Base-by-base conservation (phyloP, 2,329 filamentous ascomycete genomes). In the Ophiobolus disseminans region DNA sequence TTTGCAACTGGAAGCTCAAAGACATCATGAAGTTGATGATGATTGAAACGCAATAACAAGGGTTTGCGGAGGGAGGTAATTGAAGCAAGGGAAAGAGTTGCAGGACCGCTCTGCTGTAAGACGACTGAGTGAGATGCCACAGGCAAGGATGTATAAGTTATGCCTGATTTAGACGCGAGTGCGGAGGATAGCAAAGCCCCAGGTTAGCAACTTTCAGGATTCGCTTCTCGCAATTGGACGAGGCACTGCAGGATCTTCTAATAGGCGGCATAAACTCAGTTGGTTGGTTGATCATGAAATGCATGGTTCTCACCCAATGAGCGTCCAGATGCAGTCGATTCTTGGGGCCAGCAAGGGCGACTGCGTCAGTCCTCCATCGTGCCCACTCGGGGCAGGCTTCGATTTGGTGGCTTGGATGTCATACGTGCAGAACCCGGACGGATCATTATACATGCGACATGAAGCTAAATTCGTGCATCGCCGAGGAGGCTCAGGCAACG, bases 1-100 rank as follows among this genome's bases (percentile, higher is more conserved):
- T 62, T 20, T 72, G 62, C 7, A 70, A 32, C 19, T 68, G 57
- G 38, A 63, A 70, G 7, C 57, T 55, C 50, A 61, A 70, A 34
- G 68, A 69, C 67, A 69, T 70, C n/a, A 13, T 59, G 41, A 20
- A 38, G 5, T 13, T 13, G 19, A 19, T 13, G 16, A 19, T 8
- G 17, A n/a, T n/a, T n/a, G n/a, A n/a, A n/a, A n/a, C n/a, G n/a
- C n/a, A n/a, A n/a, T n/a, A n/a, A n/a, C n/a, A 28, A 19, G 16
- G 17, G 32, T 40, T 5, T 26, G n/a, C n/a, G n/a, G n/a, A n/a
- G n/a, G n/a, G n/a, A 35, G n/a, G 11, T 22, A 9, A 11, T 25
- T 13, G 22, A 19, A 30, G 38, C 40, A 34, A 25, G 28, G 7
- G 44, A 17, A 32, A 22, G 25, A 43, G 11, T 19, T n/a, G n/a